A percentile compares a stretch with the other conserved stretches of the same genome.
Conservation (phyloP, 208 protist species). For the Balamuthia mandrillaris region DNA sequence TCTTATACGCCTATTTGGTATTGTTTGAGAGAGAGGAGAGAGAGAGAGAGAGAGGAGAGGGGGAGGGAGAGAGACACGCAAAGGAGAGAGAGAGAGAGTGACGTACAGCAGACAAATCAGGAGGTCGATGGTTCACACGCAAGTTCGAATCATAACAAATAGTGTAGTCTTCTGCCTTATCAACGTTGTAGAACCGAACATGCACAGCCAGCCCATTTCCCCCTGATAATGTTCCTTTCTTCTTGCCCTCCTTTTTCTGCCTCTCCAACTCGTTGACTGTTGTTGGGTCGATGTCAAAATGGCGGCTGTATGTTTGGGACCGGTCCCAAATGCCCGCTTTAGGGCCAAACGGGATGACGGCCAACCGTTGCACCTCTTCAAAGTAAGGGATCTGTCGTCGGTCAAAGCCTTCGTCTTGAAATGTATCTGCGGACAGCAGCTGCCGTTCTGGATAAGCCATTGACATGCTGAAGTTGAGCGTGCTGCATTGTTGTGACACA, state of each 20-base stretch:
- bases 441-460: not conserved
- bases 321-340: not conserved
- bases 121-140: not conserved
- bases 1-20: not conserved
- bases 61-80: not conserved
- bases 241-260: not conserved
- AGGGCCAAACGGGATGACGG: not conserved
- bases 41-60: not conserved
- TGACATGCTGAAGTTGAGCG: not conserved
- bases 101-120: not conserved
- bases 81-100: not conserved
- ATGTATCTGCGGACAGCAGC: not conserved
- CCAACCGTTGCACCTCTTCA: not conserved
- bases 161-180: not conserved
- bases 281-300: not conserved
- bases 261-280: not conserved
- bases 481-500: no score
- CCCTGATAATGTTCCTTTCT: no score
- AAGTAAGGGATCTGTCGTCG: not conserved
- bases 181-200: not conserved
- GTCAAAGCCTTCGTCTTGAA: not conserved
- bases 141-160: not conserved
- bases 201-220: not conserved
- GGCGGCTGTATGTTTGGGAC: not conserved
- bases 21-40: not conserved